Evolutionary conservation across 805 yeast species (phyloP), one percentile per base, ranked within the genome.

Genomic region (Hermanozyma aechmeae): DNA sequence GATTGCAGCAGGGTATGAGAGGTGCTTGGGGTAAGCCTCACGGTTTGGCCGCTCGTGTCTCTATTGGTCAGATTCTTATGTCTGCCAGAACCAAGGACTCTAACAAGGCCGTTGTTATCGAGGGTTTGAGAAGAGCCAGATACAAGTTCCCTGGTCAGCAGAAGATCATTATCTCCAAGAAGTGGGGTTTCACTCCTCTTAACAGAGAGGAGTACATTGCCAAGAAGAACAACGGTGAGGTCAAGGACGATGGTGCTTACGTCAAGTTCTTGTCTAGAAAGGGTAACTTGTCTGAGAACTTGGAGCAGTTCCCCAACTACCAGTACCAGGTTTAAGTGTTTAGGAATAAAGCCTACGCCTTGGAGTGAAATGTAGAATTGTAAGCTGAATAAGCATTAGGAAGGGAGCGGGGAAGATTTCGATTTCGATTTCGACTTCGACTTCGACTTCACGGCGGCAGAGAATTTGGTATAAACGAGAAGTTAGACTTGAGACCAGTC

Each of bases 71-170:
- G 76, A 79, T 92, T 66, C 78, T 92, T 65, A 78, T 92, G 74
- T 89, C 97, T 50, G 85, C 85, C 67, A 89, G 98, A 78, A 83
- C 96, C 71, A 89, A 81, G 79, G 98, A 92, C 72, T 69, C 78
- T 60, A 87, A 86, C 95, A 86, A 89, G 79, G 96, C 73, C 39
- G 93, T 84, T 64, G 96, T 85, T 51, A 74, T 92, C 58, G 99
- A 92, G 78, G 98, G 89, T 76, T 83, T 92, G 69, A 89, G 98
- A 79, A 89, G 99, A 80, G 94, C 96, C 50, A 89, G 97, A 78
- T 92, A 92, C 84, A 92, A 92, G 89, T 92, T 92, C 97, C 99
- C 99, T 70, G 99, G 99, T 76, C 99, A 92, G 77, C 99, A 92
- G 75, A 89, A 79, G 79, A 92, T 92, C 65, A 92, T 92, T 61